phyloP scores from a whole-genome alignment of 1,284 basidiomycete genomes.

The Omphalotus olearius region DNA sequence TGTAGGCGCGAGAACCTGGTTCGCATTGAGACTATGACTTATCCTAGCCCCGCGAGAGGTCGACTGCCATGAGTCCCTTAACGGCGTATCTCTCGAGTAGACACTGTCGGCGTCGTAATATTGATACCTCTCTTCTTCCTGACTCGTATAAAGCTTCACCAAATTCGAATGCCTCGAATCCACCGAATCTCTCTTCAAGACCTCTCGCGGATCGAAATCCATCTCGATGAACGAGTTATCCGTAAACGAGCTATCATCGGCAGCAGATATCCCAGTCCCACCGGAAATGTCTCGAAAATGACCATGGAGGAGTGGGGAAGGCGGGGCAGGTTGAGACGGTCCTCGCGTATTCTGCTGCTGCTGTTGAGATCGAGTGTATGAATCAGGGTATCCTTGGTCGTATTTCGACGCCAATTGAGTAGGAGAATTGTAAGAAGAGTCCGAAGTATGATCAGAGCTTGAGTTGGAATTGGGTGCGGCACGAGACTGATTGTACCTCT shows the following conservation, averaged over 20 bases:
- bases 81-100: slow-evolving; percentile 5
- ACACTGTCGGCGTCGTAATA: slow-evolving; percentile 6
- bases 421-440: background rate
- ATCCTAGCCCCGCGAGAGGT: background rate
- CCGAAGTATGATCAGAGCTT: background rate
- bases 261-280: background rate
- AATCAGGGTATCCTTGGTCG: background rate
- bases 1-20: no score
- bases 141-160: background rate
- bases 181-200: slow-evolving; percentile 2
- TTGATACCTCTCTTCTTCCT: slow-evolving; percentile 6
- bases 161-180: slow-evolving; percentile 9
- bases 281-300: slow-evolving; percentile 8
- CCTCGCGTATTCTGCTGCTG: background rate
- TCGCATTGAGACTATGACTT: background rate
- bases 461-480: background rate
- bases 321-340: background rate
- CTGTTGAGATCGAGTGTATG: background rate
- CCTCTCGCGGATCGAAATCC: background rate
- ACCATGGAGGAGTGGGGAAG: slow-evolving; percentile 12
- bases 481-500: slow-evolving; percentile 5
- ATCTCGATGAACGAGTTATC: slow-evolving; percentile 5
- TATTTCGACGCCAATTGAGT: background rate
- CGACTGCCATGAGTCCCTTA: slow-evolving; percentile 15
- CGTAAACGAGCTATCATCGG: slow-evolving; percentile 1